Base-by-base conservation (phyloP, 108 stramenopile genomes). In the Skeletonema grethae region DNA sequence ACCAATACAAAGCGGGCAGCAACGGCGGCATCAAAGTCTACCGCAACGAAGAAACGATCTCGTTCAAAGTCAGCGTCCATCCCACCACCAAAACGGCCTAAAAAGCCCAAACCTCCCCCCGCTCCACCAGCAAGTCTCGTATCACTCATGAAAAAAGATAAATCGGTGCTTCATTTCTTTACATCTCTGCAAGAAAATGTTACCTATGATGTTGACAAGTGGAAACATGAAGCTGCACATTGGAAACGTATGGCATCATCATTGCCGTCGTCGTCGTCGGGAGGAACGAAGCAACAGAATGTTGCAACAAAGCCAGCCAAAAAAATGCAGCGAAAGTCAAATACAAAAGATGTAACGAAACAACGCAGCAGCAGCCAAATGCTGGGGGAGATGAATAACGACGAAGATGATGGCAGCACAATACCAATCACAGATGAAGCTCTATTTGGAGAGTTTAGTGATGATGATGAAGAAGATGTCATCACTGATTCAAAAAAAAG, bases 171-270 rank as follows among this genome's bases (percentile, higher is more conserved):
- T 18, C 30, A 57, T 4, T 94, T 91, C 64, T 91, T 94, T 71
- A 56, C 64, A 46, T 72, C 88, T 7, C 63, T 94, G 56, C 88
- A 91, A 64, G 71, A 64, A 28, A 90, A 89, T 77, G 64, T 91
- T 15, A 83, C 84, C 53, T 86, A 84, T 30, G 93, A 94, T 76
- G 89, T 90, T 0, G 70, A 73, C 12, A 82, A 84, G 58, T 94
- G 93, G 93, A 89, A 88, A 61, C 53, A 64, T 16, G 78, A 88
- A 31, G 85, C 87, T 2, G 53, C 57, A 36, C 5, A 65, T 12
- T 83, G 74, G 74, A 80, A 70, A 43, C 57, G 59, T 1, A 30
- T 56, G 58, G 73, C 67, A 25, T 31, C 32, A 7, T 30, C 20
- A 39, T 38, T 38, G 10, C 36, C 36, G 10, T 38, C 36, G 10